Conservation (phyloP, 2,329 filamentous ascomycete species). For the Remersonia thermophila region DNA sequence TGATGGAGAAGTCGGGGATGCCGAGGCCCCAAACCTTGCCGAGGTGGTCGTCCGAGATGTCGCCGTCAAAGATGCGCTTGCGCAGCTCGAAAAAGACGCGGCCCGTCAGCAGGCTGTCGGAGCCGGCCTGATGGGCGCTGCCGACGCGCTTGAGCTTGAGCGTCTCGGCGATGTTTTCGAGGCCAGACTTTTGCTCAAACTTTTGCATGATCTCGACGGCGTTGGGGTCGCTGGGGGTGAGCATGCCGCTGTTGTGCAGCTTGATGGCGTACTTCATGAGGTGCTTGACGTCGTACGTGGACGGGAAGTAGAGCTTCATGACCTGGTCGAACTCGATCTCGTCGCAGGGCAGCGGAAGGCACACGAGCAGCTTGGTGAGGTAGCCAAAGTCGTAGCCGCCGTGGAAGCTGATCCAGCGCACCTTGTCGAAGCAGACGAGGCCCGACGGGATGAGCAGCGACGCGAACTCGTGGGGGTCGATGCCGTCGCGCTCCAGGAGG, state of each 20-base stretch:
- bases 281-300: slow-evolving; percentile 92
- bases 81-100: slow-evolving; percentile 91
- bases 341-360: slow-evolving; percentile 71
- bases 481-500: slow-evolving; percentile 73
- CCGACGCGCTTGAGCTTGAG: slow-evolving; percentile 84
- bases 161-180: slow-evolving; percentile 88
- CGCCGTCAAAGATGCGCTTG: slow-evolving; percentile 74
- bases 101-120: slow-evolving; percentile 84
- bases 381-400: slow-evolving; percentile 98
- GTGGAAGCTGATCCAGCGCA: slow-evolving; percentile 96
- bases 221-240: slow-evolving; percentile 49
- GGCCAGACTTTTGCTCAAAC: slow-evolving; percentile 78
- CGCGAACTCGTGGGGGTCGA: slow-evolving; percentile 81
- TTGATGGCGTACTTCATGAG: slow-evolving; percentile 81
- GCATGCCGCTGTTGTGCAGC: slow-evolving; percentile 50
- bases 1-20: slow-evolving; percentile 47
- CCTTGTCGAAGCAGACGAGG: slow-evolving; percentile 72
- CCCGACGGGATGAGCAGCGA: slow-evolving; percentile 84
- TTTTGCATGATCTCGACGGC: slow-evolving; percentile 67
- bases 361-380: slow-evolving; percentile 83
- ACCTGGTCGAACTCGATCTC: slow-evolving; percentile 81
- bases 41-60: slow-evolving; percentile 67
- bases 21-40: slow-evolving; percentile 92
- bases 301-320: slow-evolving; percentile 87
- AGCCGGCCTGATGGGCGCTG: slow-evolving; percentile 81